Evolutionary conservation across 805 yeast genomes (phyloP), one percentile per base, ranked within the genome.

Genomic region (Pichia eremophila): DNA sequence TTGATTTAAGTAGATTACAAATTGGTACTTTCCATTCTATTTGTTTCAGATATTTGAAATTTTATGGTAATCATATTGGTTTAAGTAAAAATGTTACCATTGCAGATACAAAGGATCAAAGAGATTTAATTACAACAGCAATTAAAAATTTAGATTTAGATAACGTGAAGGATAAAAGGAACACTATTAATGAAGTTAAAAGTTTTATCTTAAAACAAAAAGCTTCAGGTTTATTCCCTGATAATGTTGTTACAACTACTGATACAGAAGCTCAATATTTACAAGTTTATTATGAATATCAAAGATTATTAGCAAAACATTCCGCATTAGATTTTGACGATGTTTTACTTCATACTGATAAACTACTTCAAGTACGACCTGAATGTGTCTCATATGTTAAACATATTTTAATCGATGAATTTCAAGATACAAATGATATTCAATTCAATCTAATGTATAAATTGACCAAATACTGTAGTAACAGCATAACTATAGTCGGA

Each of bases 21-120:
- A 77, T 90, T 34, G 98, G 97, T 1, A 93, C 98, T 0, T 91
- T 91, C 62, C 99, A 91, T 62, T 78, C 95, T 43, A 73, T 91
- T 15, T 87, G 96, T 59, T 73, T 73, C 49, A 64, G 79, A 41
- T 69, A 84, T 32, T 62, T 89, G 29, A 69, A 73, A 49, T 68
- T 67, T 22, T 75, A 76, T 62, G 91, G 93, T 4, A 48, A 60
- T 15, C 55, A 58, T 19, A 64, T 34, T 34, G 82, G 79, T 1
- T 57, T 74, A 25, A 58, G 53, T 27, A 51, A 50, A 49, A 59
- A 60, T 0, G 77, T 71, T 62, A 71, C 72, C 44, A 76, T 87
- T 29, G 83, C 86, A 3, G 85, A 81, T 54, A 84, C 81, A 41
- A 71, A 75, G 37, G 95, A 86, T 57, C 64, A 78, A 25, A 55